phyloP scores from a whole-genome alignment of 179 eudicot genomes.

The Silene vulgaris region DNA sequence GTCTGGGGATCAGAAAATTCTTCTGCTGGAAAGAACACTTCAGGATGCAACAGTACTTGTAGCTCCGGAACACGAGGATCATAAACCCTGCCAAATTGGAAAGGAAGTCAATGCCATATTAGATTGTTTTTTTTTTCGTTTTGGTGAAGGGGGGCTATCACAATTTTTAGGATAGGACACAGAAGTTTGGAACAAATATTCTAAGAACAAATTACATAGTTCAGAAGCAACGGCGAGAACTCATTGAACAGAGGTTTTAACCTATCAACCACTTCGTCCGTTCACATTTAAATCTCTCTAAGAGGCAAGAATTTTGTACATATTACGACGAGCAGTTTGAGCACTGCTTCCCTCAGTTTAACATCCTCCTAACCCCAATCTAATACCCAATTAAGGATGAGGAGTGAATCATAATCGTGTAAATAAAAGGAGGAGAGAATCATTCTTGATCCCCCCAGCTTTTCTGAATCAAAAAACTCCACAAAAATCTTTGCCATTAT shows the following conservation, averaged over 20 bases:
- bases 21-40: constrained; percentile 75
- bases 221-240: neutral
- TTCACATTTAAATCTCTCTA: constrained; percentile 5
- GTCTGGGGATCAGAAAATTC: constrained; percentile 64
- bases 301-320: neutral
- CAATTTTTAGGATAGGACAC: neutral
- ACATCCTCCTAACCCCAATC: neutral
- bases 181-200: neutral
- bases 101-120: neutral
- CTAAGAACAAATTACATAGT: neutral
- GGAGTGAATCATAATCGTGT: no score
- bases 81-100: constrained; percentile 60
- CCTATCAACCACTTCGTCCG: neutral
- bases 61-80: constrained; percentile 92
- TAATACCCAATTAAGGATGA: neutral
- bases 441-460: neutral
- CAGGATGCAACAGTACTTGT: constrained; percentile 57
- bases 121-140: neutral
- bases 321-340: neutral
- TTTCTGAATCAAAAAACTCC: neutral
- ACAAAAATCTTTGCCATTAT: neutral
- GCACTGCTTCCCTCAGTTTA: constrained; percentile 10
- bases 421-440: neutral
- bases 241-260: constrained; percentile 10
- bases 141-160: neutral